phyloP scores from a whole-genome alignment of 768 basidiomycete species.

The Leucocoprinus birnbaumii region DNA sequence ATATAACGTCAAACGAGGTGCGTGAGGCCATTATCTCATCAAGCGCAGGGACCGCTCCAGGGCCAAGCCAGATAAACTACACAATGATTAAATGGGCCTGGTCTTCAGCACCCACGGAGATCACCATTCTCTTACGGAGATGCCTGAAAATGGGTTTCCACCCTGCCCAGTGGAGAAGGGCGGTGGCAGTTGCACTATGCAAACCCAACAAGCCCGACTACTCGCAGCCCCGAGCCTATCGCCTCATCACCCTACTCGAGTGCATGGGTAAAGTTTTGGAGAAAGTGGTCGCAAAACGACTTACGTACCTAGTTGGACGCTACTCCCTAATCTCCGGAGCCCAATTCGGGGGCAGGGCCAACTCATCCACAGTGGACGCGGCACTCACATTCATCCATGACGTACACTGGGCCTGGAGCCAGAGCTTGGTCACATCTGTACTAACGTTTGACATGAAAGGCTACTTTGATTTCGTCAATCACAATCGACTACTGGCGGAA shows the following conservation, averaged over 20 bases:
- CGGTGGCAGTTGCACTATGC: slow-evolving; percentile 26
- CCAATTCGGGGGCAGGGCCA: slow-evolving; percentile 21
- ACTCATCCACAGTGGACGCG: slow-evolving; percentile 21
- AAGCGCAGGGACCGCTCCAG: slow-evolving; percentile 20
- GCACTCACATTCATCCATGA: slow-evolving; percentile 22
- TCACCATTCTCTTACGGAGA: slow-evolving; percentile 13
- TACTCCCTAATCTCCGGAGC: slow-evolving; percentile 20
- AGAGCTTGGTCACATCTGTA: slow-evolving; percentile 19
- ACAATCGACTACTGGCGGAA: slow-evolving; percentile 20
- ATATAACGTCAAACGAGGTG: slow-evolving; percentile 19
- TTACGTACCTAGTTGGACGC: slow-evolving; percentile 20
- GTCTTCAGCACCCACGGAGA: slow-evolving; percentile 1
- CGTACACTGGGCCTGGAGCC: slow-evolving; percentile 21
- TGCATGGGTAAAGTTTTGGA: slow-evolving; percentile 31
- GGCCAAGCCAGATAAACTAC: slow-evolving; percentile 21
- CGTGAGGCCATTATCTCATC: slow-evolving; percentile 16
- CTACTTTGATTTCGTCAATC: slow-evolving; percentile 26
- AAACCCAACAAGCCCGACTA: slow-evolving; percentile 36
- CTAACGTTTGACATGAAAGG: slow-evolving; percentile 27
- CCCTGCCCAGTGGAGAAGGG: slow-evolving; percentile 21
- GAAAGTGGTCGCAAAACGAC: slow-evolving; percentile 20
- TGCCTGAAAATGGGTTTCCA: slow-evolving; percentile 24
- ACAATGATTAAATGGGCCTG: slow-evolving; percentile 23
- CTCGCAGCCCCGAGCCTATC: slow-evolving; percentile 28
- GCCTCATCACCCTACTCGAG: slow-evolving; percentile 30